These are phyloP conservation scores for Ophiostoma ips DNA, from an alignment of 2,329 filamentous ascomycete species.

Conservation along the genomic window DNA sequence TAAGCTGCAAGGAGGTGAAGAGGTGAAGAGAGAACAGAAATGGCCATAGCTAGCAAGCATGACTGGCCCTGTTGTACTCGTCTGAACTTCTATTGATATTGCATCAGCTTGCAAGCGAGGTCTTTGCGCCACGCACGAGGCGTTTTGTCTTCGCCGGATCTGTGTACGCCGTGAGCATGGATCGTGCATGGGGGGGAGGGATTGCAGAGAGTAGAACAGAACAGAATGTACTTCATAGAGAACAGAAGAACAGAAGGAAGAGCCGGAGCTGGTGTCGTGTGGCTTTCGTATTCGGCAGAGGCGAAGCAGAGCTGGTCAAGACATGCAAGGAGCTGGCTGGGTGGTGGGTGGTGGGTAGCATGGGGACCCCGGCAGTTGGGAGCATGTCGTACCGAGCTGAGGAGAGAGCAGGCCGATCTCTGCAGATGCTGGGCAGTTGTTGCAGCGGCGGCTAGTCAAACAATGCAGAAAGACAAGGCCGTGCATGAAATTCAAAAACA, in stretches of 20 bases:
- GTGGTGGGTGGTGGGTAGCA: not conserved
- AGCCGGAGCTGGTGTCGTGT: not conserved
- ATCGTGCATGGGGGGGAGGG: too few species aligned
- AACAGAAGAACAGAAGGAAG: not conserved
- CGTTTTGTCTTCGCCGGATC: too few species aligned
- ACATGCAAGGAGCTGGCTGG: not conserved
- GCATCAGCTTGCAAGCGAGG: too few species aligned
- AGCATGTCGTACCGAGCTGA: not conserved
- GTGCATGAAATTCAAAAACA: too few species aligned
- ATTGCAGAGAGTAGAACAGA: not conserved
- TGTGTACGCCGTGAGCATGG: too few species aligned
- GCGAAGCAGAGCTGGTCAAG: not conserved
- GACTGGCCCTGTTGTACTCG: too few species aligned
- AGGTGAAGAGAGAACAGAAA: too few species aligned
- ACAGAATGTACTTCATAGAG: too few species aligned
- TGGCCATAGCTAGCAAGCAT: too few species aligned
- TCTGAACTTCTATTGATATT: too few species aligned
- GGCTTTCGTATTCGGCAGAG: not conserved
- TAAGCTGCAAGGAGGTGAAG: too few species aligned
- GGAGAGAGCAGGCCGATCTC: not conserved
- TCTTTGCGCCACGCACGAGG: too few species aligned
- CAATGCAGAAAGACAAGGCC: not conserved
- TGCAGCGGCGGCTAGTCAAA: slow-evolving; percentile 1
- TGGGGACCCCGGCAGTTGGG: not conserved
- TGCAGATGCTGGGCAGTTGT: not conserved